These are phyloP conservation scores for Daldinia loculata DNA, from an alignment of 495 filamentous ascomycete species.

Conservation along the genomic window DNA sequence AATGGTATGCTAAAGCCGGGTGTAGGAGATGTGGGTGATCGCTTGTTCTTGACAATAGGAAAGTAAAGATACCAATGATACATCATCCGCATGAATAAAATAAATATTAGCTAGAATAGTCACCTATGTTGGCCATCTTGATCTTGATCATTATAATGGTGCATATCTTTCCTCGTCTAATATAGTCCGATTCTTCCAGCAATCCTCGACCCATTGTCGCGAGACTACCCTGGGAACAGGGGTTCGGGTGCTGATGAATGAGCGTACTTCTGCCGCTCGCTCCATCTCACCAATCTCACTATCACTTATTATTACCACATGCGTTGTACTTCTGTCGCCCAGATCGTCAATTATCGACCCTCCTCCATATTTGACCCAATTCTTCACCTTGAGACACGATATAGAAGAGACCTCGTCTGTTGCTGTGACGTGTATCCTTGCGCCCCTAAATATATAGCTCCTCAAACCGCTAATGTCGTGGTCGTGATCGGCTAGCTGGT, in stretches of 20 bases:
- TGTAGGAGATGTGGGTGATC: constrained; percentile 89
- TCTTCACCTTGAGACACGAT: constrained; percentile 47
- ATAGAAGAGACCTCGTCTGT: constrained; percentile 31
- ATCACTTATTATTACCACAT: constrained; percentile 65
- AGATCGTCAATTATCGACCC: constrained; percentile 61
- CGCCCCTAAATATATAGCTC: constrained; percentile 74
- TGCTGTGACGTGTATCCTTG: constrained; percentile 63
- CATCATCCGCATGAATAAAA: not conserved
- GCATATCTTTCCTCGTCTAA: constrained; percentile 79
- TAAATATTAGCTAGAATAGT: constrained; percentile 11
- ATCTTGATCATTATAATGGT: constrained; percentile 36
- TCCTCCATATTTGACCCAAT: constrained; percentile 70
- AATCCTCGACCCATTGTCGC: constrained; percentile 76
- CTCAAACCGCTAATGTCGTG: constrained; percentile 58
- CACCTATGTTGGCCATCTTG: constrained; percentile 1
- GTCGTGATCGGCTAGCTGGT: constrained; percentile 66
- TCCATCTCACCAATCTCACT: constrained; percentile 46
- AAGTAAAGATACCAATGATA: constrained; percentile 64
- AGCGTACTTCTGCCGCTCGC: constrained; percentile 54
- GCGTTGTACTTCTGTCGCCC: constrained; percentile 64
- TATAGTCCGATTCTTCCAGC: constrained; percentile 79
- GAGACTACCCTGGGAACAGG: constrained; percentile 76
- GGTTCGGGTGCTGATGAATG: constrained; percentile 52
- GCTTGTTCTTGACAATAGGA: constrained; percentile 90
- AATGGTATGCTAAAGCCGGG: constrained; percentile 92